Base-by-base conservation (phyloP, 225 moss, liverwort and hornwort species). In the Rhytidiadelphus loreus region DNA sequence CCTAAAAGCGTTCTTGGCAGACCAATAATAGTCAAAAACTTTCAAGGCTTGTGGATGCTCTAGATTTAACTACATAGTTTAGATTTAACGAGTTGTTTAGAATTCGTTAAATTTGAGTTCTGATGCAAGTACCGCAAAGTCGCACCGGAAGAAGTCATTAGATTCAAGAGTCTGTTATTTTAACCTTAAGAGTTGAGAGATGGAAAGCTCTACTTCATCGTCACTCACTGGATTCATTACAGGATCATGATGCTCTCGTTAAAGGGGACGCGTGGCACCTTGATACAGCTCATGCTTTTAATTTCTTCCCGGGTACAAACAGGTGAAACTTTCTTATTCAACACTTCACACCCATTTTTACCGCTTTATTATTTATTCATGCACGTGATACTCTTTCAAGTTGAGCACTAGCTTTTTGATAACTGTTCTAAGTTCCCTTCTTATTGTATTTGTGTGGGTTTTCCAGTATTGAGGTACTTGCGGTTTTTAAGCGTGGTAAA, bases 281-380 rank as follows among this genome's bases (percentile, higher is more conserved):
- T 58, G 91, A 93, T 33, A 91, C 94, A 61, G 96, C 91, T 50
- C 92, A 96, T 92, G 96, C 95, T 13, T 99, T 93, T 84, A 97
- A 97, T 85, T 95, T 99, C 90, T 99, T 99, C 86, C 97, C 98
- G 39, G 98, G 98, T 22, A 99, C 98, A 63, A 93, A 99, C 90
- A 98, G 97, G 97, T 97, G 82, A 84, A 75, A 8, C 52, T 69
- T 69, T 48, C 43, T 76, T 53, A 15, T 71, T 84, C 68, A 48
- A 86, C 66, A 35, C 69, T 62, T 64, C 41, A 5, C 53, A 5
- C 53, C 50, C 69, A 29, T 70, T n/a, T 21, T 87, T 79, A 35
- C 10, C 9, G 28, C 41, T 35, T 37, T 62, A 68, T 46, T 37
- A 29, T 81, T 18, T 75, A 28, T 82, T 69, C 87, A 89, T 81